Percentiles rank a stretch among this genome's conserved stretches.
phyloP scores from a whole-genome alignment of 108 stramenopile species.

The Discostella stelligeroides region DNA sequence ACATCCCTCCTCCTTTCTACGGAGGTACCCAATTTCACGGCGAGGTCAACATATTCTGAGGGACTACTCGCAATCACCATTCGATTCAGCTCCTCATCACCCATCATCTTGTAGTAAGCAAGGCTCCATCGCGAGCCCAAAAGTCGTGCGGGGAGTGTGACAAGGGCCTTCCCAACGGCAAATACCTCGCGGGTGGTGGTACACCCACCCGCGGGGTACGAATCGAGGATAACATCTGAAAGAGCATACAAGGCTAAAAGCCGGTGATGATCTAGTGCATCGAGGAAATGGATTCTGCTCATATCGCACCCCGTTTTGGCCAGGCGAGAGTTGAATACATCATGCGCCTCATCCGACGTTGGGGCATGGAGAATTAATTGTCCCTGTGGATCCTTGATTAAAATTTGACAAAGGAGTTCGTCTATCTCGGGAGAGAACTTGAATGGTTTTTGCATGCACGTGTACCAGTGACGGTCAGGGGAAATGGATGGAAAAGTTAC shows the following conservation, averaged over 20 bases:
- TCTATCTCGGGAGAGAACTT: conserved; percentile 47
- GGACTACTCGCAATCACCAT: conserved; percentile 22
- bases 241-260: conserved; percentile 31
- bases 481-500: not conserved
- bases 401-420: conserved; percentile 36
- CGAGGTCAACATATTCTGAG: conserved; percentile 28
- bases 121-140: conserved; percentile 48
- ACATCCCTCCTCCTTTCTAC: not conserved
- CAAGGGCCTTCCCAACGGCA: conserved; percentile 43
- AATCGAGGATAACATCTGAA: conserved; percentile 40
- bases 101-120: conserved; percentile 11
- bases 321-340: conserved; percentile 14
- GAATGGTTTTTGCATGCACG: conserved; percentile 51
- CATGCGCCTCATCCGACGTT: not conserved
- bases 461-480: conserved; percentile 21
- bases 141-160: conserved; percentile 47
- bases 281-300: conserved; percentile 32
- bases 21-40: conserved; percentile 36
- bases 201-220: conserved; percentile 51
- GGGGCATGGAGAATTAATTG: not conserved
- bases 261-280: conserved; percentile 30
- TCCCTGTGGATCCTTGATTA: conserved; percentile 21
- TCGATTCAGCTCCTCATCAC: conserved; percentile 14
- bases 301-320: conserved; percentile 34
- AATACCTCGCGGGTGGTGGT: conserved; percentile 51